Evolutionary conservation across 768 basidiomycete species (phyloP).

Genomic region (Mrakia gelida): DNA sequence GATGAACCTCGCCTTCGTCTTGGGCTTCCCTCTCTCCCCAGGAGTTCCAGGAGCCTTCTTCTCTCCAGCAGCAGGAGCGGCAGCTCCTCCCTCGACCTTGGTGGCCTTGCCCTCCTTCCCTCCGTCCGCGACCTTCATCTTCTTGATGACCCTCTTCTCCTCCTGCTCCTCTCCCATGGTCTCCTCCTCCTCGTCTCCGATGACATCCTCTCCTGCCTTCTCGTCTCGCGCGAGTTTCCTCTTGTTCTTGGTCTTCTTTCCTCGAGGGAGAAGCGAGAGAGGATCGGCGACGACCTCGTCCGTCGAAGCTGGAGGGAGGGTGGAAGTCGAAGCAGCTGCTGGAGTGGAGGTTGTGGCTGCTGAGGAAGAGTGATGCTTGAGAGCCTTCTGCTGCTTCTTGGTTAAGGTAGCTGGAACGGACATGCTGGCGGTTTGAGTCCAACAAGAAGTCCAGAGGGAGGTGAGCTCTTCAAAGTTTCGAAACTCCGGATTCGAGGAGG

Average conservation of each 20-base stretch:
- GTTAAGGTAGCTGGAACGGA: slow-evolving; percentile 7
- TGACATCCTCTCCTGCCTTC: slow-evolving; percentile 15
- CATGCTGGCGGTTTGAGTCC: slow-evolving; percentile 2
- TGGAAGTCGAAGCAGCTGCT: not conserved
- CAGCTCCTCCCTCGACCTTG: slow-evolving; percentile 17
- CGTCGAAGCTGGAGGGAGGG: not conserved
- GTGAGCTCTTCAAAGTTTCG: slow-evolving; percentile 9
- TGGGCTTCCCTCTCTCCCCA: slow-evolving; percentile 14
- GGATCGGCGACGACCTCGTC: slow-evolving; percentile 4
- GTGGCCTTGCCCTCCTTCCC: not conserved
- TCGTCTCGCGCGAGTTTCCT: slow-evolving; percentile 12
- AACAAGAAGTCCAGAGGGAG: not conserved
- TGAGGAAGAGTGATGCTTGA: slow-evolving; percentile 16
- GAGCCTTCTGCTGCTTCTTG: slow-evolving; percentile 33
- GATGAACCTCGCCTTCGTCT: slow-evolving; percentile 28
- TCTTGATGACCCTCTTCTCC: slow-evolving; percentile 24
- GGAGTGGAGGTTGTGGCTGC: not conserved
- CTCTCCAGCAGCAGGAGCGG: not conserved
- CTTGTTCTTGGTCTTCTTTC: slow-evolving; percentile 28
- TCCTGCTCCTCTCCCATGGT: slow-evolving; percentile 22
- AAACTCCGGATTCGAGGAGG: too few species aligned
- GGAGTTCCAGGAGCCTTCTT: slow-evolving; percentile 15
- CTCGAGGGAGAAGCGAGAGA: slow-evolving; percentile 14
- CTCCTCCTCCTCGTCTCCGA: slow-evolving; percentile 29
- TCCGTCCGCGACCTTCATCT: not conserved